phyloP scores from a whole-genome alignment of 345 rosid genomes.

The Turnera subulata region DNA sequence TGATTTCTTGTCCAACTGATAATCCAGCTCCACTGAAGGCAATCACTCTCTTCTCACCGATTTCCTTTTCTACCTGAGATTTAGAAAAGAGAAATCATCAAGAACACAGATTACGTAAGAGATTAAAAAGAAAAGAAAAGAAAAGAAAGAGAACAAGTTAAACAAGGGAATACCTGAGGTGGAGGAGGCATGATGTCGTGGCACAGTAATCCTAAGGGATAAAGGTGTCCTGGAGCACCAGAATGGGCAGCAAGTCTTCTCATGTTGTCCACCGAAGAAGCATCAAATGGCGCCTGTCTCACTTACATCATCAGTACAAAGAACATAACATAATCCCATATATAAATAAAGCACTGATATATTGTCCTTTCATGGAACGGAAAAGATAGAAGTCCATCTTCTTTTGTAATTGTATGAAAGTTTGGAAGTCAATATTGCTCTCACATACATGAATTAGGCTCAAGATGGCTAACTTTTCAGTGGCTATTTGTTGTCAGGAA shows the following conservation, averaged over 20 bases:
- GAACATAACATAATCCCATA: constrained; percentile 16
- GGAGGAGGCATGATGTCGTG: constrained; percentile 98
- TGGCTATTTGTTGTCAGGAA: no score
- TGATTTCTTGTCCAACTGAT: constrained; percentile 62
- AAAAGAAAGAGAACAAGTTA: constrained; percentile 5
- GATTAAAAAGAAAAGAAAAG: no score
- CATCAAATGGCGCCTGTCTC: constrained; percentile 84
- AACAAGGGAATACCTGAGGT: constrained; percentile 36
- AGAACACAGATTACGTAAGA: constrained; percentile 6
- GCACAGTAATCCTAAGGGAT: constrained; percentile 78
- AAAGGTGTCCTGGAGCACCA: constrained; percentile 74
- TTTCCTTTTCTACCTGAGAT: constrained; percentile 86
- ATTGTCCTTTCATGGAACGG: neutral
- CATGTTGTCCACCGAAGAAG: constrained; percentile 91
- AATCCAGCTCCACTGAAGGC: constrained; percentile 67
- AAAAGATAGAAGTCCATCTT: neutral
- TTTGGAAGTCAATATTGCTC: no score
- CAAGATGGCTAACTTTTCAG: no score
- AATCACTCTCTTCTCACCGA: constrained; percentile 80
- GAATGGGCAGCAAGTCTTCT: constrained; percentile 82
- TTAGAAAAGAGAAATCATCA: constrained; percentile 13
- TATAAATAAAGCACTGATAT: constrained; percentile 4
- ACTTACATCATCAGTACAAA: constrained; percentile 37
- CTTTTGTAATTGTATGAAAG: no score
- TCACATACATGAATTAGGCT: no score